phyloP scores from a whole-genome alignment of 1,284 basidiomycete species.

The Leccinum subatratum region DNA sequence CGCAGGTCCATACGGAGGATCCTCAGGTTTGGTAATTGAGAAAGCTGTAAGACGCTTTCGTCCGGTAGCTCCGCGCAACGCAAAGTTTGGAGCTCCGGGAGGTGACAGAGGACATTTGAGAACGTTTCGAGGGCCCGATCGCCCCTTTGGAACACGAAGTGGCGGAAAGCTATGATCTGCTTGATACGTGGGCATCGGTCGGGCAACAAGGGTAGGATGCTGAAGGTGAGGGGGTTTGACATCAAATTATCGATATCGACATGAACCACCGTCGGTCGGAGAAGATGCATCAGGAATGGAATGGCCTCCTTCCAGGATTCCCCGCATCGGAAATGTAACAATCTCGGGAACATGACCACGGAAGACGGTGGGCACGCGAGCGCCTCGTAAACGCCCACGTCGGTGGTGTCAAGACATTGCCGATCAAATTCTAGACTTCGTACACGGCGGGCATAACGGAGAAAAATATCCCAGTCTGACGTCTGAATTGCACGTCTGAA shows the following conservation, averaged over 20 bases:
- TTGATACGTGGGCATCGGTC: slow-evolving; percentile 23
- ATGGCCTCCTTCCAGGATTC: slow-evolving; percentile 25
- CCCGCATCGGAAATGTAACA: slow-evolving; percentile 27
- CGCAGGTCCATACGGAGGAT: slow-evolving; percentile 28
- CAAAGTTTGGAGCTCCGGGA: slow-evolving; percentile 24
- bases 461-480: slow-evolving; percentile 30
- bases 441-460: slow-evolving; percentile 28
- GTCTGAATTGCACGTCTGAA: slow-evolving; percentile 22
- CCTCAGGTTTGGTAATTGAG: slow-evolving; percentile 22
- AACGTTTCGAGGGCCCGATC: slow-evolving; percentile 24
- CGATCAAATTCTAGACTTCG: slow-evolving; percentile 30
- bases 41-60: slow-evolving; percentile 22
- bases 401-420: slow-evolving; percentile 25
- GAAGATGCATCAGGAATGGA: slow-evolving; percentile 22
- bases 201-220: slow-evolving; percentile 22
- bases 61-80: slow-evolving; percentile 29
- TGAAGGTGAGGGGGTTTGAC: slow-evolving; percentile 23
- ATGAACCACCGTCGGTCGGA: slow-evolving; percentile 23
- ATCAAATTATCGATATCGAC: slow-evolving; percentile 32
- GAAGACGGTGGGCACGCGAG: slow-evolving; percentile 20
- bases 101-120: slow-evolving; percentile 22
- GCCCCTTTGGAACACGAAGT: slow-evolving; percentile 27
- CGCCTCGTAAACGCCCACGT: slow-evolving; percentile 21
- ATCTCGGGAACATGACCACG: slow-evolving; percentile 21
- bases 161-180: slow-evolving; percentile 29